Evolutionary conservation across 106 monocot species (phyloP), one percentile per base, ranked within the genome.

Genomic region (Apostasia shenzhenica): DNA sequence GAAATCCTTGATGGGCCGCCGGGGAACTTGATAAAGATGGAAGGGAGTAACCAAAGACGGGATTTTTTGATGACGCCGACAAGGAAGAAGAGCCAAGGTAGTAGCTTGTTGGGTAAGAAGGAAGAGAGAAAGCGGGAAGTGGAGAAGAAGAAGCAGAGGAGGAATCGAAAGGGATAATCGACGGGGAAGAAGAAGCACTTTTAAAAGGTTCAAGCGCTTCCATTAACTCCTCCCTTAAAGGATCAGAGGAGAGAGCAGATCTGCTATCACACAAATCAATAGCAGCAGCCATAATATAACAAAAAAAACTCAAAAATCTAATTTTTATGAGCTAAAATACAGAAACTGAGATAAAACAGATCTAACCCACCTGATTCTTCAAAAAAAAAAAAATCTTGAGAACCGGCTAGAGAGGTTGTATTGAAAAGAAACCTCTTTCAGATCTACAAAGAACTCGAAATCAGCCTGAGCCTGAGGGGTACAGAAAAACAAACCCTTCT

Each of bases 191-290:
- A 10, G 79, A 81, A 75, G 81, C 77, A 82, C 73, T 56, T 59
- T 73, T 69, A 75, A 87, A 83, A 80, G 80, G 87, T 49, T 88
- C 78, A 46, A 81, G 77, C 75, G 81, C 78, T 67, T 81, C 43
- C 81, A 84, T 78, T 11, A 81, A 72, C 68, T 84, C 87, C 66
- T 75, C 78, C 7, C 57, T 70, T 45, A 61, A 70, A 26, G 74
- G 68, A 70, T 77, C 67, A 13, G 59, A 48, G 56, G 83, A 63
- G 61, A 61, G 66, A 26, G 58, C 58, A 74, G 69, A 13, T 55
- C 51, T 70, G 42, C 55, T 67, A 63, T 70, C 75, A 37, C 72
- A 78, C 66, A 78, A 55, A 73, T 79, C 76, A 61, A 79, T 57
- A 65, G 76, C 55, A 50, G 73, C 47, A 52, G 81, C 79, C 82